Base-by-base conservation (phyloP, 345 rosid genomes). In the Physaria fendleri region DNA sequence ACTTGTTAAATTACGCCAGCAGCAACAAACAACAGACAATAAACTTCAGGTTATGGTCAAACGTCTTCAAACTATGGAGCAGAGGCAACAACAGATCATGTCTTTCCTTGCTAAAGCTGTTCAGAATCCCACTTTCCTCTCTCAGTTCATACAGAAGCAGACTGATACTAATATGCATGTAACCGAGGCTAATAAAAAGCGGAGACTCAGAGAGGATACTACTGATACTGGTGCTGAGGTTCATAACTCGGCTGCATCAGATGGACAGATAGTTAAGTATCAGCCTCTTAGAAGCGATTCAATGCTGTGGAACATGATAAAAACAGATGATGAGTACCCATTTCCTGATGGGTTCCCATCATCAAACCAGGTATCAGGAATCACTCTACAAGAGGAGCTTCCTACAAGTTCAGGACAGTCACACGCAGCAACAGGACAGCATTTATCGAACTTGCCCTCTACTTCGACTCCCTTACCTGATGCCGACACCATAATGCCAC, bases 21-120 rank as follows among this genome's bases (percentile, higher is more conserved):
- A 74, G 34, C 86, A 78, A 30, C 83, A 78, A 51, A 23, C 79
- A n/a, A 78, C 81, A 1, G 83, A 81, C 29, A 30, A 5, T 44
- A 76, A 81, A 15, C 64, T 81, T 64, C 83, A 78, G 61, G 10
- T 52, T 32, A 63, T 74, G 81, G 74, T 74, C 4, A 79, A 78
- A 70, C 69, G 76, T 27, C 83, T 78, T 38, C 86, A 81, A 8
- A 70, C 56, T 3, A 78, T 81, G 83, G 86, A 81, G 69, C 81
- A 47, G 64, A 68, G 86, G 49, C 86, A 78, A 58, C 83, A 78
- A 37, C 79, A 81, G 71, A 81, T 81, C 40, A 72, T 81, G 81
- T 74, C 83, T 13, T 81, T 81, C 37, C 57, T 69, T 2, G 81
- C 81, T 3, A 78, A 78, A 65, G 86, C 81, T 50, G 74, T 81